Conservation (phyloP, 106 monocot genomes). For the Iris macrosiphon region DNA sequence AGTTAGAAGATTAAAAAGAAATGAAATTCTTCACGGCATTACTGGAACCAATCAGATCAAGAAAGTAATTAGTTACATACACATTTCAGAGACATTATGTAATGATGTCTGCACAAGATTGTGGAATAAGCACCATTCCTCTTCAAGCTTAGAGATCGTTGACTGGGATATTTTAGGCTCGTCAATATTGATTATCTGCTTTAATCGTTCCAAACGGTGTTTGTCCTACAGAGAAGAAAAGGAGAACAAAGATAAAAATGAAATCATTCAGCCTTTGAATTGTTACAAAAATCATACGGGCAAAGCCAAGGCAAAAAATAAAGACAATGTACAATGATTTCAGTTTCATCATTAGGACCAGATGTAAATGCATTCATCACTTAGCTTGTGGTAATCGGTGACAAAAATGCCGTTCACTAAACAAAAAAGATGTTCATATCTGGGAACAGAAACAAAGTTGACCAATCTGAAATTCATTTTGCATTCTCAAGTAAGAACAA, state of each 20-base stretch:
- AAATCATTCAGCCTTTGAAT: too few species aligned
- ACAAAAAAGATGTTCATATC: too few species aligned
- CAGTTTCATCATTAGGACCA: too few species aligned
- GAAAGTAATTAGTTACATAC: conserved; percentile 32
- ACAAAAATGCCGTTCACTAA: too few species aligned
- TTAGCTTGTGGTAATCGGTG: too few species aligned
- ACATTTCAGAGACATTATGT: conserved; percentile 58
- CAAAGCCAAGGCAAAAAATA: too few species aligned
- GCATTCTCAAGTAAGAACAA: too few species aligned
- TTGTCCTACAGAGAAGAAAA: conserved; percentile 45
- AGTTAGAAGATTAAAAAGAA: conserved; percentile 1
- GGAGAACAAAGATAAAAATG: neutral
- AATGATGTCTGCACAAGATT: conserved; percentile 52
- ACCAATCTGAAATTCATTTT: too few species aligned
- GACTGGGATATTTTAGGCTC: conserved; percentile 12
- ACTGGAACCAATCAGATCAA: neutral
- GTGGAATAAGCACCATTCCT: conserved; percentile 74
- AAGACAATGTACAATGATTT: too few species aligned
- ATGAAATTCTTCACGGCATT: neutral
- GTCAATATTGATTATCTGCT: conserved; percentile 31
- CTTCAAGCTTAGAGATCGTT: conserved; percentile 43
- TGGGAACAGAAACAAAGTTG: too few species aligned
- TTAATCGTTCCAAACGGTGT: conserved; percentile 44
- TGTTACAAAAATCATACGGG: too few species aligned
- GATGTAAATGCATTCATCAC: too few species aligned